Conservation (phyloP, 129 eudicot genomes). For the Chrysanthemum seticuspe region DNA sequence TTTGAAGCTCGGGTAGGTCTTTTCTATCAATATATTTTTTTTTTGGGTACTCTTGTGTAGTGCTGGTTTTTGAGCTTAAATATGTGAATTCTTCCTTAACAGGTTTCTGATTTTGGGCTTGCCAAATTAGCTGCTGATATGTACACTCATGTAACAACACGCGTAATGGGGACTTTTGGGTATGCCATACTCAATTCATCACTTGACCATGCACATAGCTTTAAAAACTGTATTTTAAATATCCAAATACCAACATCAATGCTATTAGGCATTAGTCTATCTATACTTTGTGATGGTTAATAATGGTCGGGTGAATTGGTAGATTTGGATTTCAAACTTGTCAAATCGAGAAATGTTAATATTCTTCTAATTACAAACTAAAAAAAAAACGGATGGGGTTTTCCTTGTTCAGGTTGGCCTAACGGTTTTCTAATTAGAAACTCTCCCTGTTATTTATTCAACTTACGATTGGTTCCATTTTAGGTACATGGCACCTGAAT, state of each 20-base stretch:
- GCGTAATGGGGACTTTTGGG: constrained; percentile 99
- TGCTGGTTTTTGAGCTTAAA: neutral
- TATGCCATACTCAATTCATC: constrained; percentile 21
- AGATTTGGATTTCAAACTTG: neutral
- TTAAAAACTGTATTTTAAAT: neutral
- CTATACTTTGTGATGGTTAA: too few relatives aligned
- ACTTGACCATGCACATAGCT: neutral
- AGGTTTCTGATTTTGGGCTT: constrained; percentile 98
- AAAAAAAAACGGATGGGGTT: too few relatives aligned
- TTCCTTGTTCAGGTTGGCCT: too few relatives aligned
- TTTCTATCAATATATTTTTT: neutral
- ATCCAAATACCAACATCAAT: neutral
- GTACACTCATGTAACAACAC: constrained; percentile 84
- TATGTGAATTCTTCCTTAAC: constrained; percentile 14
- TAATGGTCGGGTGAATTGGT: neutral
- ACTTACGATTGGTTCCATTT: constrained; percentile 13
- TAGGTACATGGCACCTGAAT: constrained; percentile 98
- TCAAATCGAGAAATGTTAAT: neutral
- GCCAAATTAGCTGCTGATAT: constrained; percentile 78
- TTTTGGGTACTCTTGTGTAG: neutral
- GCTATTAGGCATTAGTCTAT: neutral
- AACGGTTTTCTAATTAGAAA: neutral
- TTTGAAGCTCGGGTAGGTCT: constrained; percentile 78
- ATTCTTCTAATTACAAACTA: neutral
- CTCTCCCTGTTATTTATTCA: neutral